These are phyloP conservation scores for Gamarada debralockiae DNA, from an alignment of 495 filamentous ascomycete species.

Conservation along the genomic window DNA sequence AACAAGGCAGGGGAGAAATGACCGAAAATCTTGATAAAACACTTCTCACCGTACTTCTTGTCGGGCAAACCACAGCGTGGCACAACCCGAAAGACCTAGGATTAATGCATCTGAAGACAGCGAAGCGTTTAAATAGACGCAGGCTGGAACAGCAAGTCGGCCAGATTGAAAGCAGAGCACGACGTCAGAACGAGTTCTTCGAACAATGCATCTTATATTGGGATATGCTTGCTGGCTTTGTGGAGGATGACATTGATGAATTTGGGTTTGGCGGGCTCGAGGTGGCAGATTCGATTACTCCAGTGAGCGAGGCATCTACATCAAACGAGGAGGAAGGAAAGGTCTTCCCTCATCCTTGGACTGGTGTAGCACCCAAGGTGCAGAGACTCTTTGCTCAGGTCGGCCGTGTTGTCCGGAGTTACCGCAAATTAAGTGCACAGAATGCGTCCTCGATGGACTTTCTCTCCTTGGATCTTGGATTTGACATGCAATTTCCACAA, in stretches of 20 bases:
- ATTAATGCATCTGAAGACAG: conserved; percentile 41
- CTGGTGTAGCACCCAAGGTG: conserved; percentile 50
- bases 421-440: conserved; percentile 38
- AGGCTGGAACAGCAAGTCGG: conserved; percentile 13
- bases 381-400: conserved; percentile 53
- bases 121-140: conserved; percentile 18
- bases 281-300: background rate
- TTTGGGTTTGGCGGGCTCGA: conserved; percentile 13
- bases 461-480: conserved; percentile 13
- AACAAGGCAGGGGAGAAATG: conserved; percentile 2
- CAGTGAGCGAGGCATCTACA: background rate
- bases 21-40: conserved; percentile 46
- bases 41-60: conserved; percentile 48
- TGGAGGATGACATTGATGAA: conserved; percentile 41
- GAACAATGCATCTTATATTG: conserved; percentile 56
- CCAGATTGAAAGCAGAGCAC: conserved; percentile 24
- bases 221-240: conserved; percentile 58
- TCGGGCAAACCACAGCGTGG: conserved; percentile 55
- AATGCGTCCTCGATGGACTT: conserved; percentile 28
- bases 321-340: background rate
- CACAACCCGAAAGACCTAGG: conserved; percentile 52
- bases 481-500: conserved; percentile 26
- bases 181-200: conserved; percentile 52
- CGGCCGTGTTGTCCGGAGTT: conserved; percentile 45
- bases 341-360: conserved; percentile 53